Evolutionary conservation across 164 flowering plant genomes (phyloP).

Genomic region (Magnolia changhungtana): DNA sequence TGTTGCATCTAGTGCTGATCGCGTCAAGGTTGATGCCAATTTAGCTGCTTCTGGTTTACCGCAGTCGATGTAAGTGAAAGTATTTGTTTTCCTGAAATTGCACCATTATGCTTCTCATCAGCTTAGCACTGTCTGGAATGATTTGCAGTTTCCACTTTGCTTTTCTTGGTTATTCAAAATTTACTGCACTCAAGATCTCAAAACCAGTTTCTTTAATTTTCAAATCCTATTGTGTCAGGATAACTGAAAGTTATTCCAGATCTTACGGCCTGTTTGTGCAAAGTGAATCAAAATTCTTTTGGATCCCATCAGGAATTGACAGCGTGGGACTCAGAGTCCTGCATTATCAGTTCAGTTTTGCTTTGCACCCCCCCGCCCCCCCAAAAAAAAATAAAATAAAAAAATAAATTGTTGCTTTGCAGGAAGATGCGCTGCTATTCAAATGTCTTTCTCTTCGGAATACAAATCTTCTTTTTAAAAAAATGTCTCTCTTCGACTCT

Average conservation of each 20-base stretch:
- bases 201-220: background rate
- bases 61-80: conserved; percentile 59
- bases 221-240: background rate
- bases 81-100: background rate
- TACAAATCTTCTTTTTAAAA: no score
- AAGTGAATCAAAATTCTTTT: background rate
- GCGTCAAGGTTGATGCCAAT: conserved; percentile 92
- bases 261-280: background rate
- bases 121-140: background rate
- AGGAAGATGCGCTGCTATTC: no score
- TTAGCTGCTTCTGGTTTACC: conserved; percentile 89
- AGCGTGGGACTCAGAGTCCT: background rate
- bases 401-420: no score
- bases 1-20: conserved; percentile 99
- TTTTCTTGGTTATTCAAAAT: background rate
- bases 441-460: no score
- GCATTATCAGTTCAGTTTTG: background rate
- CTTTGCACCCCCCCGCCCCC: background rate
- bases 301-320: background rate
- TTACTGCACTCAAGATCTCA: background rate
- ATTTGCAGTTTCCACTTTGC: background rate
- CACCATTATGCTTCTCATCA: background rate
- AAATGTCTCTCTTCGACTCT: no score
- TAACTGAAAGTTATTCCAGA: background rate
- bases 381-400: no score